These are phyloP conservation scores for Cercophora scortea DNA, from an alignment of 495 filamentous ascomycete genomes.

Conservation along the genomic window DNA sequence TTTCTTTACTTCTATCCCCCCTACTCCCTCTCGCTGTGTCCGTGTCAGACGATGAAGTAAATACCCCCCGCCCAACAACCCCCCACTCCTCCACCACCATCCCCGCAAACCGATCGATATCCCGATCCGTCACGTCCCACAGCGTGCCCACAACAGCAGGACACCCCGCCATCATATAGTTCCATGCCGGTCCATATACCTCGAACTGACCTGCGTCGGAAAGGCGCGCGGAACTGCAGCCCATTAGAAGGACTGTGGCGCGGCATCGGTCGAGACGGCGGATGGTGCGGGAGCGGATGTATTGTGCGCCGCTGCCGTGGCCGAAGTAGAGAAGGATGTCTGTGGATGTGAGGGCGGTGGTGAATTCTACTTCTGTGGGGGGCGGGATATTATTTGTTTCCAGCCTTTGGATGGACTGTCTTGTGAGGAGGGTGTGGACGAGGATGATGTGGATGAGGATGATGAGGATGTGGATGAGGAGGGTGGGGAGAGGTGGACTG, in stretches of 20 bases:
- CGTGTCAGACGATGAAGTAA: no score
- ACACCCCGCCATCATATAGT: conserved; percentile 79
- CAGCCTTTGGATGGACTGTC: conserved; percentile 39
- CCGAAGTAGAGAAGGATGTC: conserved; percentile 87
- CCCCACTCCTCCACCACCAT: conserved; percentile 79
- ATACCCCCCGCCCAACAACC: conserved; percentile 41
- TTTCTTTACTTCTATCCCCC: conserved; percentile 12
- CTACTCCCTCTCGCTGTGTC: no score
- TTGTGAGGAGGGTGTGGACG: conserved; percentile 41
- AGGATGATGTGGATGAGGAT: conserved; percentile 71
- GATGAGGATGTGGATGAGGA: conserved; percentile 73
- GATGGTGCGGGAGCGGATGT: conserved; percentile 73
- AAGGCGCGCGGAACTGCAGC: conserved; percentile 73
- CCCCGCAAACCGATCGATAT: conserved; percentile 86
- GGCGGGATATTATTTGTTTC: conserved; percentile 55
- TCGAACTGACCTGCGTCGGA: conserved; percentile 82
- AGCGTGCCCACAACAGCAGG: conserved; percentile 81
- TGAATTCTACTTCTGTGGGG: conserved; percentile 75
- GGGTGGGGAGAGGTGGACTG: conserved; percentile 24
- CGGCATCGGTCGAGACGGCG: conserved; percentile 63
- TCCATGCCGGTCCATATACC: conserved; percentile 78
- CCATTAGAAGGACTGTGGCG: conserved; percentile 78
- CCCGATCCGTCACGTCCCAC: conserved; percentile 96
- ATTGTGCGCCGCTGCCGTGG: conserved; percentile 92
- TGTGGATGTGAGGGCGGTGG: conserved; percentile 46